phyloP scores from a whole-genome alignment of 352 stramenopile genomes.

The Phytophthora chlamydospora region DNA sequence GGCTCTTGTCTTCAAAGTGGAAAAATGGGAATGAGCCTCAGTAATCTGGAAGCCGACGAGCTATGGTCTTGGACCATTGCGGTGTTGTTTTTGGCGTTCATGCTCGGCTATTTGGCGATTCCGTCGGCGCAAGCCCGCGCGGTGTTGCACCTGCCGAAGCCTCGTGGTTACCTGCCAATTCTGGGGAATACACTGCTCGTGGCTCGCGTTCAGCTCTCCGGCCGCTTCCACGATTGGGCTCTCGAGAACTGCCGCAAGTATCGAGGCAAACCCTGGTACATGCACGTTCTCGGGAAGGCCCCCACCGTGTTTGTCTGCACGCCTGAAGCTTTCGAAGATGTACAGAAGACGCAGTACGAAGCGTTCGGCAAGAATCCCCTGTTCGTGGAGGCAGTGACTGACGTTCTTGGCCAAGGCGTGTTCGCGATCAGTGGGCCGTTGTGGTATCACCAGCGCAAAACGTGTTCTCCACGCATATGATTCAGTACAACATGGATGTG shows the following conservation, averaged over 20 bases:
- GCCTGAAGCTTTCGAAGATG: constrained; percentile 43
- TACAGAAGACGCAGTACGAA: constrained; percentile 48
- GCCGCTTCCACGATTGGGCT: constrained; percentile 68
- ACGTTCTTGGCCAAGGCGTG: constrained; percentile 46
- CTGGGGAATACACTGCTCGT: constrained; percentile 63
- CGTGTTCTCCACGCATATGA: constrained; percentile 34
- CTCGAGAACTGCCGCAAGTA: constrained; percentile 44
- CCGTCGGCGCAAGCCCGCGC: constrained; percentile 28
- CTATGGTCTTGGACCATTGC: constrained; percentile 7
- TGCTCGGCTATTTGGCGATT: constrained; percentile 34
- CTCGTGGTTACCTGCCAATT: constrained; percentile 48
- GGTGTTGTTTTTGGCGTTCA: constrained; percentile 7
- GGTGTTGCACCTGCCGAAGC: constrained; percentile 40
- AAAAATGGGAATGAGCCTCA: constrained; percentile 13
- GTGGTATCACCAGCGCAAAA: constrained; percentile 49
- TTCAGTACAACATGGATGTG: constrained; percentile 33
- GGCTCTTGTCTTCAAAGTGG: not conserved
- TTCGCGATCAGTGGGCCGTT: constrained; percentile 40
- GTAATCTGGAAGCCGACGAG: not conserved
- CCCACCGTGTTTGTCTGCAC: constrained; percentile 37
- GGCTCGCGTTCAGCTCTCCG: constrained; percentile 37
- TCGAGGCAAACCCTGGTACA: constrained; percentile 51
- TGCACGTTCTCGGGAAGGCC: constrained; percentile 49
- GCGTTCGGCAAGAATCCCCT: constrained; percentile 45
- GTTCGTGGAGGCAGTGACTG: constrained; percentile 29